phyloP scores from a whole-genome alignment of 768 basidiomycete species.

The Suillus subluteus region DNA sequence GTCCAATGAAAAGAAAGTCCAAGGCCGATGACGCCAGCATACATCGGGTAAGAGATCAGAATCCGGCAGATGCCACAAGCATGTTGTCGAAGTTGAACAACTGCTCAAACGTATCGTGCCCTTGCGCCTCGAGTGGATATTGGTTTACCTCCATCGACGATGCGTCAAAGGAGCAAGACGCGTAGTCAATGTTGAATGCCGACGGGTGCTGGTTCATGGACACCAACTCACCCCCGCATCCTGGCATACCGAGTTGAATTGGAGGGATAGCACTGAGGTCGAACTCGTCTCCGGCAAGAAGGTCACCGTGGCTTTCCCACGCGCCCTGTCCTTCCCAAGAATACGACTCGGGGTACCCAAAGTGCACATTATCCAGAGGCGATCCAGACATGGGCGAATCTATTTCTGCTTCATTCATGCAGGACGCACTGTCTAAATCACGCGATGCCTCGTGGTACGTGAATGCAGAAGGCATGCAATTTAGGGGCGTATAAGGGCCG shows the following conservation, averaged over 20 bases:
- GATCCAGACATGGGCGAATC: conserved; percentile 24
- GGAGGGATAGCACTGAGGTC: conserved; percentile 68
- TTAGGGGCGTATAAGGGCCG: conserved; percentile 51
- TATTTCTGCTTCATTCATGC: conserved; percentile 15
- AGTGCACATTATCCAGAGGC: conserved; percentile 28
- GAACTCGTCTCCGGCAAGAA: conserved; percentile 64
- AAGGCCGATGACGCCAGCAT: conserved; percentile 38
- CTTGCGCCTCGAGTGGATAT: conserved; percentile 32
- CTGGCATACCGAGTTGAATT: conserved; percentile 60
- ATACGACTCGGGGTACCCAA: conserved; percentile 33
- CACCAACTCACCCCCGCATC: conserved; percentile 39
- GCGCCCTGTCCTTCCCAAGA: conserved; percentile 35
- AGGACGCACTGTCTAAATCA: conserved; percentile 13
- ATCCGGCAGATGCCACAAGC: conserved; percentile 36
- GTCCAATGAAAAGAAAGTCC: conserved; percentile 21
- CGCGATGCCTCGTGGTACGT: conserved; percentile 25
- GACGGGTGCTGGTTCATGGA: conserved; percentile 13
- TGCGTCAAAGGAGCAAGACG: conserved; percentile 28
- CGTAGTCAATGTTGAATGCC: conserved; percentile 26
- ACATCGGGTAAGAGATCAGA: conserved; percentile 36
- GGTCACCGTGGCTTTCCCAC: conserved; percentile 39
- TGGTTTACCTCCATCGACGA: conserved; percentile 35
- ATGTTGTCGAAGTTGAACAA: conserved; percentile 42
- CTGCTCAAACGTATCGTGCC: conserved; percentile 39
- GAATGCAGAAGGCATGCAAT: conserved; percentile 23